Evolutionary conservation across 306 rosid genomes (phyloP).

Genomic region (Pterocarpus macrocarpus): DNA sequence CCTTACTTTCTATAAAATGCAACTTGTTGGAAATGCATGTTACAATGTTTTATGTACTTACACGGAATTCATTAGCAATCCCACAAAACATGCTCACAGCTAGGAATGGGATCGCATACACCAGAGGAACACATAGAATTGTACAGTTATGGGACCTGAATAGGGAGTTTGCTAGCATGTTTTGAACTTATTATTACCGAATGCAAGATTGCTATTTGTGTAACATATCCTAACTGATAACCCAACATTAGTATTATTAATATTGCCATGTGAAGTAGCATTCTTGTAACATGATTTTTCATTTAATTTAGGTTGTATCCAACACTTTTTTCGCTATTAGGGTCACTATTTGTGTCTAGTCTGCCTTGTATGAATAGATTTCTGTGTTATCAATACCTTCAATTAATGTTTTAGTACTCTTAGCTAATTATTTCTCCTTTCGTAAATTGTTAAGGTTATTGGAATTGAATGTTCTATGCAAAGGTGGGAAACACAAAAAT

Average conservation of each 20-base stretch:
- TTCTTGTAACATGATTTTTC: slow-evolving; percentile 13
- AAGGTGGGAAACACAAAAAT: slow-evolving; percentile 89
- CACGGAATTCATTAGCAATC: not conserved
- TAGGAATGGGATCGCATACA: not conserved
- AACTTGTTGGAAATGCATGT: not conserved
- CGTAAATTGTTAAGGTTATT: no score
- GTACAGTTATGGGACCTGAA: no score
- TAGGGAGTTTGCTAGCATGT: no score
- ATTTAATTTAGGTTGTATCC: slow-evolving; percentile 29
- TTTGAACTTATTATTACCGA: slow-evolving; percentile 22
- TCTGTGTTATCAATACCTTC: slow-evolving; percentile 36
- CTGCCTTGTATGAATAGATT: not conserved
- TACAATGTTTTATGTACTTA: not conserved
- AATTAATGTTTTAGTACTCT: slow-evolving; percentile 35
- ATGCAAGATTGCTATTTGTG: slow-evolving; percentile 10
- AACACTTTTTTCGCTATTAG: not conserved
- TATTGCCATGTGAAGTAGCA: slow-evolving; percentile 16
- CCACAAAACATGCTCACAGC: not conserved
- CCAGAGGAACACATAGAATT: not conserved
- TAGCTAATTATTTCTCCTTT: no score
- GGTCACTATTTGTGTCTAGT: slow-evolving; percentile 11
- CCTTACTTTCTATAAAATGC: no score
- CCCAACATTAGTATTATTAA: not conserved
- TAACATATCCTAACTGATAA: slow-evolving; percentile 23
- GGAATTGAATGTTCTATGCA: slow-evolving; percentile 98